phyloP scores from a whole-genome alignment of 202 grass and related monocot genomes.

The Setaria viridis region DNA sequence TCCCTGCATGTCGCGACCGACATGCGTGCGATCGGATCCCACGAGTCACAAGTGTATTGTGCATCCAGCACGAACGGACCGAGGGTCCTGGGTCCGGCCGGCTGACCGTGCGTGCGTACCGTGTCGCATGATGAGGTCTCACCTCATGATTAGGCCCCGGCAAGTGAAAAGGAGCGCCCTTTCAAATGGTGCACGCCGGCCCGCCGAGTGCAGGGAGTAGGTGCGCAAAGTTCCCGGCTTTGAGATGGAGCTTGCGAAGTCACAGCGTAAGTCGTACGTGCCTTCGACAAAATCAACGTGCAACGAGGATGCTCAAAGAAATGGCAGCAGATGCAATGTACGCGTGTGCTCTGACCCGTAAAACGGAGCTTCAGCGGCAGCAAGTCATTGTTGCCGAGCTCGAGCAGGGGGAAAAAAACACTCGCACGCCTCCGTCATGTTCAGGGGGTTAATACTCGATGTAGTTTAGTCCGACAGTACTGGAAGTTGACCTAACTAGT shows the following conservation, averaged over 20 bases:
- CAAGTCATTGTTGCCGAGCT: neutral
- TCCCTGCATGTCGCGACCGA: neutral
- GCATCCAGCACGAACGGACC: neutral
- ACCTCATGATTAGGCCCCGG: neutral
- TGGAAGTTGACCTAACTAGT: neutral
- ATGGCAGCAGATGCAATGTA: neutral
- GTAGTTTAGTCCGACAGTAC: neutral
- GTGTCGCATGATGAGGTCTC: neutral
- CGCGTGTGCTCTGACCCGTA: neutral
- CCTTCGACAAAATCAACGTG: neutral
- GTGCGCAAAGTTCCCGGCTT: constrained; percentile 15
- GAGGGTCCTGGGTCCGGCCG: neutral
- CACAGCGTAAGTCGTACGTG: neutral
- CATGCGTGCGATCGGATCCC: neutral
- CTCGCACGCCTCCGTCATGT: neutral
- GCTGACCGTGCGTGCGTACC: no score
- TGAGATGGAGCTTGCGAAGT: neutral
- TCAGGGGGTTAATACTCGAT: no score
- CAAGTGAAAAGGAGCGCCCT: neutral
- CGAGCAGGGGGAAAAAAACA: neutral
- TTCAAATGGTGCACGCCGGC: neutral
- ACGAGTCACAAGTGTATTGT: neutral
- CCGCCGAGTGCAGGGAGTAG: neutral
- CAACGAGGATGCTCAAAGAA: neutral
- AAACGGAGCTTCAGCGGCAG: neutral